These are phyloP conservation scores for Agaricus blazei DNA, from an alignment of 768 basidiomycete species.

Conservation along the genomic window DNA sequence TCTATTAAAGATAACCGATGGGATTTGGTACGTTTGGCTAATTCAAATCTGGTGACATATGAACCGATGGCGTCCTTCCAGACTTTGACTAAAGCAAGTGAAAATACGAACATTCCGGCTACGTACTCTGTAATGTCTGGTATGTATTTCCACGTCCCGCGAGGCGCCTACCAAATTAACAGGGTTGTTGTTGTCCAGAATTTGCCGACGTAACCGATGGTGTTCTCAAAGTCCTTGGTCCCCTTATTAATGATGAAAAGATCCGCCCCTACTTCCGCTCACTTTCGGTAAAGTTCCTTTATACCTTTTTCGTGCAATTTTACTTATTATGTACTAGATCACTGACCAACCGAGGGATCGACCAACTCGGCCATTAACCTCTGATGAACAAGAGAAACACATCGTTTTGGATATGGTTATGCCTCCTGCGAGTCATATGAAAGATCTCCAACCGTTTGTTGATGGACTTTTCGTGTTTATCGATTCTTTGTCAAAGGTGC, in stretches of 20 bases:
- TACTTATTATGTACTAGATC: conserved; percentile 34
- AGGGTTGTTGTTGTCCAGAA: conserved; percentile 37
- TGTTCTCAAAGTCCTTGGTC: conserved; percentile 53
- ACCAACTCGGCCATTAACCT: conserved; percentile 47
- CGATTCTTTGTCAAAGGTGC: conserved; percentile 56
- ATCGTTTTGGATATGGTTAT: conserved; percentile 63
- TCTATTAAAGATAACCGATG: conserved; percentile 68
- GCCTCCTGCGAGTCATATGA: conserved; percentile 44
- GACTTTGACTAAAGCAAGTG: conserved; percentile 81
- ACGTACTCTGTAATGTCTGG: conserved; percentile 74
- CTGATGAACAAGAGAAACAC: conserved; percentile 60
- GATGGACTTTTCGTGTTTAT: conserved; percentile 69
- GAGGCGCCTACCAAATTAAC: conserved; percentile 6
- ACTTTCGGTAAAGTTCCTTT: conserved; percentile 54
- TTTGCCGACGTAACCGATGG: conserved; percentile 81
- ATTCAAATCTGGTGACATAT: neutral
- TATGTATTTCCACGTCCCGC: conserved; percentile 18
- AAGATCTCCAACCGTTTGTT: conserved; percentile 55
- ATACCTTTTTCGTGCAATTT: neutral
- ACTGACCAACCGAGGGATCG: conserved; percentile 82
- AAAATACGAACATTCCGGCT: conserved; percentile 55
- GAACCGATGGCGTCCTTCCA: conserved; percentile 22
- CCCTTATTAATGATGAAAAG: conserved; percentile 59
- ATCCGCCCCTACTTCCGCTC: conserved; percentile 78
- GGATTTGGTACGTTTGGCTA: conserved; percentile 68